phyloP scores from a whole-genome alignment of 306 rosid species.

The Castanea sativa region DNA sequence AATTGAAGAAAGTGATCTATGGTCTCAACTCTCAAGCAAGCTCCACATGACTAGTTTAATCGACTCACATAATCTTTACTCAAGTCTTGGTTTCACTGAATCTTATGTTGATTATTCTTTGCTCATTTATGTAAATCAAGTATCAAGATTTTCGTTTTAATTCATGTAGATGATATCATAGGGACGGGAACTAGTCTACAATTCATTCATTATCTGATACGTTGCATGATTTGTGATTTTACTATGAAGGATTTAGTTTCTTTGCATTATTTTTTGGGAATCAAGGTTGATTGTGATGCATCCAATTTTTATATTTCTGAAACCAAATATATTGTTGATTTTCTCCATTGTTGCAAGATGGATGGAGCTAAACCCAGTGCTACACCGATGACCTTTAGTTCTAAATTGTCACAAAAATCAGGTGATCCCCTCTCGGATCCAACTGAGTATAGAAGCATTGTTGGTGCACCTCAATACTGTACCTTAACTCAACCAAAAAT shows the following conservation, averaged over 20 bases:
- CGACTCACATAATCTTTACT: background rate
- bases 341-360: too few species aligned
- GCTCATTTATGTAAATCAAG: background rate
- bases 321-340: too few species aligned
- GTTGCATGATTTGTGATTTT: background rate
- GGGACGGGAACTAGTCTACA: background rate
- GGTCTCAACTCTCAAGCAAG: too few species aligned
- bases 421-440: background rate
- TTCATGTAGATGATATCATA: background rate
- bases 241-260: background rate
- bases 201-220: background rate
- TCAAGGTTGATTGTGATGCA: background rate
- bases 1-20: too few species aligned
- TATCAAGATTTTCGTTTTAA: background rate
- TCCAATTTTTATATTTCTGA: too few species aligned
- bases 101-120: background rate
- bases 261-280: too few species aligned
- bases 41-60: background rate
- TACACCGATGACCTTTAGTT: background rate
- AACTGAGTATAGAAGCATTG: background rate
- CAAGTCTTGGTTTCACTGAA: background rate
- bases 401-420: background rate
- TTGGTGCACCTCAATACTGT: background rate
- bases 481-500: too few species aligned
- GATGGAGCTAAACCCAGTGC: too few species aligned